A percentile compares a stretch with the other conserved stretches of the same genome.
phyloP scores from a whole-genome alignment of 441 rosid species.

The Adansonia gregorii region DNA sequence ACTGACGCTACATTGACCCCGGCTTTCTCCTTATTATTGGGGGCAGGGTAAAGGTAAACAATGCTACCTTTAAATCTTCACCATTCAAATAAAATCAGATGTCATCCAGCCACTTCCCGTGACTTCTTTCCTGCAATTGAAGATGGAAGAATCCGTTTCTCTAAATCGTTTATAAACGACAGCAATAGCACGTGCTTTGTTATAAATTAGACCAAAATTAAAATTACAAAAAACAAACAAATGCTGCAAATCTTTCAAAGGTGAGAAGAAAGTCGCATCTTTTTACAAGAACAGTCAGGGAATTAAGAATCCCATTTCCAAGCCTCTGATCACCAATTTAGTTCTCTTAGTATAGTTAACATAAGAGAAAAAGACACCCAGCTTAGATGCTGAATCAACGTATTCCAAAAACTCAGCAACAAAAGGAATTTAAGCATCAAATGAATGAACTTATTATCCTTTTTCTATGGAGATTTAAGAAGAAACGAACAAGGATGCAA shows the following conservation, averaged over 20 bases:
- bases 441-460: not conserved
- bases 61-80: conserved; percentile 5
- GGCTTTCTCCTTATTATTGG: not conserved
- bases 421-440: not conserved
- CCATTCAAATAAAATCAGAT: not conserved
- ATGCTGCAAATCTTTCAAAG: not conserved
- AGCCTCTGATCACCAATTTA: not conserved
- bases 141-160: not conserved
- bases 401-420: not conserved
- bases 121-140: not conserved
- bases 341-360: not conserved
- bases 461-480: not conserved
- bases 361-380: not conserved
- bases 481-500: not conserved
- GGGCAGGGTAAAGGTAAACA: not conserved
- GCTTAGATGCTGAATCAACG: not conserved
- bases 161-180: not conserved
- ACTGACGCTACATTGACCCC: not conserved
- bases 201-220: not conserved
- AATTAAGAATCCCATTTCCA: not conserved
- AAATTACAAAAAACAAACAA: not conserved
- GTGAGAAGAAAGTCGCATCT: not conserved
- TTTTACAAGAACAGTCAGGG: not conserved
- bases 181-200: not conserved
- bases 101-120: not conserved